Conservation (phyloP, 2,329 filamentous ascomycete genomes). For the Epichloe hybrida region DNA sequence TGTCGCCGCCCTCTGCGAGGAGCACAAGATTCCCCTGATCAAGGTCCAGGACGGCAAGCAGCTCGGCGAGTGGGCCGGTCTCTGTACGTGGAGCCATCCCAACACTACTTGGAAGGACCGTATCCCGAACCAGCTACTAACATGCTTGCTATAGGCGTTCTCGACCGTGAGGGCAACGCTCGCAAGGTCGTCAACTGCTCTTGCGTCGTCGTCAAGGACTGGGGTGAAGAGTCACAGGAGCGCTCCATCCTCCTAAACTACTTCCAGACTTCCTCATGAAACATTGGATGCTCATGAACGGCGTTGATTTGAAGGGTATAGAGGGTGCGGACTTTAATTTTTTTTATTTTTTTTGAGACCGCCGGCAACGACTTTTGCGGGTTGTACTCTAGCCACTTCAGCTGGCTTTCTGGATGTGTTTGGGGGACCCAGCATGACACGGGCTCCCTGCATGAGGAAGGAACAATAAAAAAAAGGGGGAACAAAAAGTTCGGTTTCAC, state of each 20-base stretch:
- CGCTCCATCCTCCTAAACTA: constrained; percentile 99
- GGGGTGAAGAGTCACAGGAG: constrained; percentile 99
- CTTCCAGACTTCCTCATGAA: constrained; percentile 84
- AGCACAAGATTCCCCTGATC: constrained; percentile 99
- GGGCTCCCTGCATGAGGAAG: constrained; percentile 19
- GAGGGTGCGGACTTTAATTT: constrained; percentile 20
- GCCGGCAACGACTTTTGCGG: constrained; percentile 23
- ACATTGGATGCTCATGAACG: constrained; percentile 10
- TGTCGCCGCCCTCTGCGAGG: constrained; percentile 92
- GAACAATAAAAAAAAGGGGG: constrained; percentile 25
- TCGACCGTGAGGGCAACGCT: constrained; percentile 98
- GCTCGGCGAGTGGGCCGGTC: constrained; percentile 98
- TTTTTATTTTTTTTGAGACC: constrained; percentile 12
- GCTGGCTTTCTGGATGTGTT: constrained; percentile 32
- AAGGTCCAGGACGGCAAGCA: constrained; percentile 99
- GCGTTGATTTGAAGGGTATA: constrained; percentile 26
- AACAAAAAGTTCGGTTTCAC: constrained; percentile 11
- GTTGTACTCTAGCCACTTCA: constrained; percentile 35
- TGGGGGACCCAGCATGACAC: constrained; percentile 18
- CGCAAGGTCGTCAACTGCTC: constrained; percentile 99
- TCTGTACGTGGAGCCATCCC: constrained; percentile 57
- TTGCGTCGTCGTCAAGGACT: constrained; percentile 98
- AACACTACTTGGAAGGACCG: too few species aligned
- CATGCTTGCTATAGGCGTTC: constrained; percentile 53
- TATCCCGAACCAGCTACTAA: constrained; percentile 15